Evolutionary conservation across 805 yeast genomes (phyloP).

Genomic region (Zygosaccharomyces siamensis): DNA sequence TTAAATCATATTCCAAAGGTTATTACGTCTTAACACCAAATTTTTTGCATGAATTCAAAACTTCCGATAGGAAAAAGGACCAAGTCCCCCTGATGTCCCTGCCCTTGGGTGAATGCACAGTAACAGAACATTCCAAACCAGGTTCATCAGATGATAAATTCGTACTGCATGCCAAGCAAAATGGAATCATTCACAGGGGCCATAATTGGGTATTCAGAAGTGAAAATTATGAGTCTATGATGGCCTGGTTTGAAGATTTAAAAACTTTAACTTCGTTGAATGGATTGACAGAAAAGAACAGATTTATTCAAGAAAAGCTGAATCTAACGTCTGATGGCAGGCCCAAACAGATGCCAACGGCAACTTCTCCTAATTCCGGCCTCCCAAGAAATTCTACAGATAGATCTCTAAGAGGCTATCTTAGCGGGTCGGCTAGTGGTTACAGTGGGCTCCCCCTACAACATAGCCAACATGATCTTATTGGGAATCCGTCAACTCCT

Average conservation of each 20-base stretch:
- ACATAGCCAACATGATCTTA: conserved; percentile 4
- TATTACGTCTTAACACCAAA: conserved; percentile 89
- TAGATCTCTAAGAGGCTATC: neutral
- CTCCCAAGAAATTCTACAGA: conserved; percentile 3
- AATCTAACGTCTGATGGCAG: conserved; percentile 19
- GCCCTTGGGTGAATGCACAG: conserved; percentile 69
- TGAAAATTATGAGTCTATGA: conserved; percentile 75
- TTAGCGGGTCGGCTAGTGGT: conserved; percentile 2
- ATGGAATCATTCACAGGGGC: conserved; percentile 69
- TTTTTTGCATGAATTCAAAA: conserved; percentile 84
- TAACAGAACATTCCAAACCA: conserved; percentile 76
- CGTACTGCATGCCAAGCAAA: conserved; percentile 68
- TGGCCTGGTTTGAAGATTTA: conserved; percentile 79
- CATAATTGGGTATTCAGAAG: conserved; percentile 95
- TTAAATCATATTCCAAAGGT: conserved; percentile 85
- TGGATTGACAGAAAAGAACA: conserved; percentile 55
- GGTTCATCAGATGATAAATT: conserved; percentile 71
- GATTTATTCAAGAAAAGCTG: conserved; percentile 35
- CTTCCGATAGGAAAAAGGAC: conserved; percentile 76
- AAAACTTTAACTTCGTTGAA: conserved; percentile 59
- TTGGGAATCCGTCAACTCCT: conserved; percentile 13
- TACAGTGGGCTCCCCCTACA: conserved; percentile 1
- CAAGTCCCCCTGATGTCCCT: conserved; percentile 79
- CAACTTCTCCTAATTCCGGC: conserved; percentile 1
- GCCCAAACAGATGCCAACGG: conserved; percentile 4